These are phyloP conservation scores for Cladophialophora yegresii DNA, from an alignment of 2,329 filamentous ascomycete species.

Conservation along the genomic window DNA sequence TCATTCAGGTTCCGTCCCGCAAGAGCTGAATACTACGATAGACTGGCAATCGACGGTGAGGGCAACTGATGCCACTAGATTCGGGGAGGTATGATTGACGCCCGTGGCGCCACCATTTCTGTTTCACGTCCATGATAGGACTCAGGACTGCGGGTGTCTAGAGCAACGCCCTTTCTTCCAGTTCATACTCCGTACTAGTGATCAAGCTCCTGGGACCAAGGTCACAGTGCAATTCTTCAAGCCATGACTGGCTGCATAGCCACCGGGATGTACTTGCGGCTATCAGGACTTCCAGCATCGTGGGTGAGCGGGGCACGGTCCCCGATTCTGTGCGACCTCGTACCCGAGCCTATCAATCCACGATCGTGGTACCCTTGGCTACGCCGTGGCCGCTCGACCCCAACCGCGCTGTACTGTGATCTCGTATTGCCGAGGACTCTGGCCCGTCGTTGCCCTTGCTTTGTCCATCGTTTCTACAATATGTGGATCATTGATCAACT, in stretches of 20 bases:
- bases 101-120: not conserved
- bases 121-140: not conserved
- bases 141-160: not conserved
- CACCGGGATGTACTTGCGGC: not conserved
- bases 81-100: not conserved
- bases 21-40: not conserved
- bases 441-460: not conserved
- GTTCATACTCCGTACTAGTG: not conserved
- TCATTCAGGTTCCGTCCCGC: not conserved
- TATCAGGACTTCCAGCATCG: not conserved
- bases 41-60: not conserved
- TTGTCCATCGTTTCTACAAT: not conserved
- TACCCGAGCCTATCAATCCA: not conserved
- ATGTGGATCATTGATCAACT: not conserved
- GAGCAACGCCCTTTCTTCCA: not conserved
- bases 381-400: not conserved
- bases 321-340: not conserved
- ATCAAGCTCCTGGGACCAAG: not conserved
- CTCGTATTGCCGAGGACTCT: not conserved
- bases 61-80: not conserved
- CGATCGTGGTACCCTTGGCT: not conserved
- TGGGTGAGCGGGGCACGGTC: not conserved
- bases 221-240: not conserved
- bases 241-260: not conserved
- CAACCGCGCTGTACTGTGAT: not conserved